Base-by-base conservation (phyloP, 805 yeast species). In the Hanseniaspora mollemarum region DNA sequence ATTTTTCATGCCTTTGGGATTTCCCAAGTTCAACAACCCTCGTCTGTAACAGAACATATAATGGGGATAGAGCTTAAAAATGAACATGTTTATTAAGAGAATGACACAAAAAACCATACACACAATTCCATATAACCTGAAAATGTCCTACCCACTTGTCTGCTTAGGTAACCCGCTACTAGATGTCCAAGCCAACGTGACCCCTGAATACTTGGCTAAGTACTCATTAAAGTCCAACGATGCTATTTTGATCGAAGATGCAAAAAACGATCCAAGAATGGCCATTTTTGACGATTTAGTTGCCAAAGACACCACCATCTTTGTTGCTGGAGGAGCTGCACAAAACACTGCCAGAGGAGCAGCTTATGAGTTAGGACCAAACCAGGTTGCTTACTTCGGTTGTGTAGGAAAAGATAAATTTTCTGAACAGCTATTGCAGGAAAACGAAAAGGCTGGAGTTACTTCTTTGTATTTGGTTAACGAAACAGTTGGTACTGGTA, bases 271-370 rank as follows among this genome's bases (percentile, higher is more conserved):
- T 57, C 75, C 81, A 66, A 96, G 87, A 71, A 69, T 80, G 78
- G 84, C 90, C 51, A 84, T 92, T 64, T 92, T 73, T 68, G 81
- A 77, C 53, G 97, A 92, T 67, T 76, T 85, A 58, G 70, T 87
- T 51, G 67, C 72, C 33, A 71, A 70, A 64, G 71, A 74, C 33
- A 76, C 74, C 54, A 79, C 86, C 55, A 76, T 78, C 60, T 69
- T 80, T 55, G 78, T 90, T 59, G 98, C 99, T 55, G 99, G 99
- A 60, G 99, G 99, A 67, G 99, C 99, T 61, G 98, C 96, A 54
- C 99, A 92, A 73, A 92, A 92, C 74, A 79, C 97, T 57, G 96
- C 97, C 53, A 81, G 99, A 71, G 99, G 95, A 64, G 97, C 97
- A 46, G 96, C 90, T 65, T 90, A 86, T 71, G 68, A 87, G 52